Conservation (phyloP, 1,284 basidiomycete species). For the Fomitiporia mediterranea region DNA sequence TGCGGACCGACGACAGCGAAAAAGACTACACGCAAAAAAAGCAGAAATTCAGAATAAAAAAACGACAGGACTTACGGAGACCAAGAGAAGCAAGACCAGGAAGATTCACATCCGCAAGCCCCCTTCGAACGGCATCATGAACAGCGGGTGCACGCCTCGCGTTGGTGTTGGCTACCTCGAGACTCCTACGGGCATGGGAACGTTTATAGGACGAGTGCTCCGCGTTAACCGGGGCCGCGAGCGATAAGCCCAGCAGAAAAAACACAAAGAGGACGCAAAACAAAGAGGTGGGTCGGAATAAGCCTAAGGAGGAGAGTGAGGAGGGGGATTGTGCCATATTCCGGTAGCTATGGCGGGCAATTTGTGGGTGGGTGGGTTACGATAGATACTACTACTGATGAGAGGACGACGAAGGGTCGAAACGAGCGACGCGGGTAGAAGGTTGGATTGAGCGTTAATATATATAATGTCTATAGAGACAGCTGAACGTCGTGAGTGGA, state of each 20-base stretch:
- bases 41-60: background rate
- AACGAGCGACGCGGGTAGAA: slow-evolving; percentile 24
- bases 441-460: too few species aligned
- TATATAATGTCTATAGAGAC: background rate
- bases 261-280: background rate
- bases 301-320: background rate
- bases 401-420: slow-evolving; percentile 25
- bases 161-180: slow-evolving; percentile 5
- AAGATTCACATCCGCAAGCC: background rate
- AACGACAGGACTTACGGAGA: background rate
- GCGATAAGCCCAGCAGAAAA: slow-evolving; percentile 2
- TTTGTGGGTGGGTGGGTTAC: slow-evolving; percentile 32
- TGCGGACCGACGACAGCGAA: too few species aligned
- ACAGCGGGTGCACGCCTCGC: slow-evolving; percentile 4
- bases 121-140: background rate
- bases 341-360: slow-evolving; percentile 19
- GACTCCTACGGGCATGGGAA: slow-evolving; percentile 11
- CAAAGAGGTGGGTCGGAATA: background rate
- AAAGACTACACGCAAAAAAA: background rate
- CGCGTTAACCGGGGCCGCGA: slow-evolving; percentile 6
- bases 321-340: slow-evolving; percentile 11
- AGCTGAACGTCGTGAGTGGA: background rate
- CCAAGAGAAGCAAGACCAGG: background rate
- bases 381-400: too few species aligned
- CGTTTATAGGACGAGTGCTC: slow-evolving; percentile 10